Evolutionary conservation across 192 early-diverging fungal species (phyloP).

Genomic region (Dissophora globulifera): DNA sequence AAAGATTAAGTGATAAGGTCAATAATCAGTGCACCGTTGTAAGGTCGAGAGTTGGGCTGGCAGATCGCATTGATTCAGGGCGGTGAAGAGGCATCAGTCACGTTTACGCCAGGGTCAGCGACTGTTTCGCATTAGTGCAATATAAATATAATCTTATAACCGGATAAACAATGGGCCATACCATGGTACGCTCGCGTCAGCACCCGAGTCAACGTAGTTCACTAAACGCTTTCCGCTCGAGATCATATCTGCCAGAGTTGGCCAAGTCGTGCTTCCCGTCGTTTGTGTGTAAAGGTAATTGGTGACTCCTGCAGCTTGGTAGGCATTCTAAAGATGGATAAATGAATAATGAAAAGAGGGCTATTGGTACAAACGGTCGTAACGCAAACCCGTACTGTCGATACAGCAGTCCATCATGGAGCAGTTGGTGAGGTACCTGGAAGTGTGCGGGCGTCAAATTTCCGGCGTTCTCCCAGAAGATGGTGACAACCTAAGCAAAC

Average conservation of each 20-base stretch:
- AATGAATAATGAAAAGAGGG: background rate
- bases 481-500: constrained; percentile 67
- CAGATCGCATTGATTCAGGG: too few species aligned
- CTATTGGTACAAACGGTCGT: background rate
- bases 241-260: constrained; percentile 75
- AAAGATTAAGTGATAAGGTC: background rate
- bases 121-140: background rate
- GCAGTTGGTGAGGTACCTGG: constrained; percentile 9
- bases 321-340: constrained; percentile 48
- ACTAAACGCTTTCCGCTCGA: constrained; percentile 70
- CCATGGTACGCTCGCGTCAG: constrained; percentile 72
- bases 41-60: background rate
- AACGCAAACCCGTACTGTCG: too few species aligned
- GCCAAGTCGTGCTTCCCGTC: constrained; percentile 65
- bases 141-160: background rate
- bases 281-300: constrained; percentile 64
- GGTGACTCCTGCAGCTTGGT: constrained; percentile 61
- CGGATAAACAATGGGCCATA: constrained; percentile 30
- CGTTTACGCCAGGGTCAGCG: too few species aligned
- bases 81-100: too few species aligned
- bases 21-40: background rate
- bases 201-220: constrained; percentile 66
- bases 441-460: constrained; percentile 61
- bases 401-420: background rate
- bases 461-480: constrained; percentile 76